phyloP scores from a whole-genome alignment of 2,329 filamentous ascomycete genomes.

The Cladosporium oxysporum region DNA sequence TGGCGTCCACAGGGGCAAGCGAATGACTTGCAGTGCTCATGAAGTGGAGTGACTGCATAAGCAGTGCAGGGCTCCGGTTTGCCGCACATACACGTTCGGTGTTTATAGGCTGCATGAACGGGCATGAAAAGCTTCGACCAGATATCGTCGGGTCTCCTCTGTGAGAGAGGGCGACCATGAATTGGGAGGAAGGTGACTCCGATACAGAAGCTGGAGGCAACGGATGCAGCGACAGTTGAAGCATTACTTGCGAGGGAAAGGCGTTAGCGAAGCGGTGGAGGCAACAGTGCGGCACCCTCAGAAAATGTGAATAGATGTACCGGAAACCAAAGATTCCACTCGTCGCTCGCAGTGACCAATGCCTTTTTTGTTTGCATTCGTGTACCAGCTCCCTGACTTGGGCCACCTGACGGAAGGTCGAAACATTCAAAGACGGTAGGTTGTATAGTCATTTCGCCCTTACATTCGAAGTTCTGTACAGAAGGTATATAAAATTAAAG shows the following conservation, averaged over 20 bases:
- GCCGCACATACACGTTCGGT: background rate
- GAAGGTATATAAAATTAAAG: background rate
- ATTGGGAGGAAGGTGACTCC: background rate
- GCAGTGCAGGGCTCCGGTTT: background rate
- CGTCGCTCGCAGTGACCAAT: background rate
- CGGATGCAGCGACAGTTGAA: background rate
- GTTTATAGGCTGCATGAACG: background rate
- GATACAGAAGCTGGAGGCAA: background rate
- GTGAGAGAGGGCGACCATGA: background rate
- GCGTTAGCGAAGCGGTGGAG: background rate
- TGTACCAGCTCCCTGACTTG: background rate
- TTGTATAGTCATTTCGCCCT: background rate
- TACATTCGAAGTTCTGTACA: constrained; percentile 11
- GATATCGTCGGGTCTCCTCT: background rate
- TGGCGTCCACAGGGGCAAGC: background rate
- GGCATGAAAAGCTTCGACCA: background rate
- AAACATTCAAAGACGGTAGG: background rate
- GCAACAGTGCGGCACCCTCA: background rate
- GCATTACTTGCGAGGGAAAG: background rate
- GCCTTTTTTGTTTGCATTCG: background rate
- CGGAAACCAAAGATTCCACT: background rate
- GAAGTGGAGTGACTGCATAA: background rate
- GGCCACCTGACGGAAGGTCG: background rate
- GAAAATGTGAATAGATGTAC: background rate
- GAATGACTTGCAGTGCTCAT: background rate